These are phyloP conservation scores for Arabidopsis arenosa DNA, from an alignment of 345 rosid genomes.

Conservation along the genomic window DNA sequence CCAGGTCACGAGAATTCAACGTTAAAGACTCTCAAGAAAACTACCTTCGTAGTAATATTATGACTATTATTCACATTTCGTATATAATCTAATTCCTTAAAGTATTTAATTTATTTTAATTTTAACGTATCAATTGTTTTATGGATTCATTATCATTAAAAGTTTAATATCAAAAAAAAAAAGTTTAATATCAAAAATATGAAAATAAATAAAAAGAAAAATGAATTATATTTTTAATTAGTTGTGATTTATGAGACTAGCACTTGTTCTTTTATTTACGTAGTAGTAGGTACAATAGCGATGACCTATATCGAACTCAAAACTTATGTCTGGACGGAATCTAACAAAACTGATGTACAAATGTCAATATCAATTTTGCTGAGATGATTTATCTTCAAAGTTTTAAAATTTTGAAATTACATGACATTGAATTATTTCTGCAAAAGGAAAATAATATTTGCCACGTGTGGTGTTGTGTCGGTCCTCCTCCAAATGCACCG, in stretches of 20 bases:
- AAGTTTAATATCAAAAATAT: no score
- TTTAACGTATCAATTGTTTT: no score
- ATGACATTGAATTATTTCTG: background rate
- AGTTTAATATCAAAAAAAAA: no score
- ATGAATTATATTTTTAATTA: background rate
- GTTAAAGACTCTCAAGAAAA: conserved; percentile 17
- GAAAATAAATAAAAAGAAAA: background rate
- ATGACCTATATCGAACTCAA: conserved; percentile 14
- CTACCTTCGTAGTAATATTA: conserved; percentile 5
- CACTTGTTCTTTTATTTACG: background rate
- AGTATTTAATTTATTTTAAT: no score
- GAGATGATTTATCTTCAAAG: background rate
- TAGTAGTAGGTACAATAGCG: background rate
- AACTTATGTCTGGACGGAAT: conserved; percentile 28
- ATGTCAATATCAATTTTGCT: background rate
- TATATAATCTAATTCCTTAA: no score
- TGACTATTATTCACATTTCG: background rate
- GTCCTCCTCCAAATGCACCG: conserved; percentile 35
- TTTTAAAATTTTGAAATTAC: conserved; percentile 10
- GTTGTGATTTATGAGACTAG: background rate
- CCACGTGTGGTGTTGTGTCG: conserved; percentile 37
- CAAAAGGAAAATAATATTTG: background rate
- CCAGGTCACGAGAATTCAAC: conserved; percentile 42
- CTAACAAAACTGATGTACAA: conserved; percentile 10
- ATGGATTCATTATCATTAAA: no score